Percentiles rank a stretch among this genome's conserved stretches.
Conservation (phyloP, 352 stramenopile species). For the Plasmopara muralis region DNA sequence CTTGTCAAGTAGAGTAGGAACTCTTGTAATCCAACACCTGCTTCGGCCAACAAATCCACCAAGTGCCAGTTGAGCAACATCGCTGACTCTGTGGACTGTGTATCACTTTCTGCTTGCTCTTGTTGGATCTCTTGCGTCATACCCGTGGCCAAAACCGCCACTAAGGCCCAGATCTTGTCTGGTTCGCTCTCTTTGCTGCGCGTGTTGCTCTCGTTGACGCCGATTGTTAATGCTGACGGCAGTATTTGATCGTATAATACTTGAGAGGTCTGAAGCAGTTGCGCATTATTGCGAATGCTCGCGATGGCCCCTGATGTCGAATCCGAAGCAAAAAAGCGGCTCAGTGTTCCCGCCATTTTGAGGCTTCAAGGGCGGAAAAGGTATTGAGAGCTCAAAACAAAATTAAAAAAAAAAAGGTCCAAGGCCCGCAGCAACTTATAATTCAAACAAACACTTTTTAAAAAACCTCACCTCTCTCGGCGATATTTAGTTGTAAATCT, state of each 20-base stretch:
- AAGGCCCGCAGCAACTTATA: neutral
- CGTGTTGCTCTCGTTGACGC: constrained; percentile 17
- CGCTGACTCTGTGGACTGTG: neutral
- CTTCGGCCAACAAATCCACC: constrained; percentile 35
- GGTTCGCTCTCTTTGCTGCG: constrained; percentile 18
- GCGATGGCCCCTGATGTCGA: constrained; percentile 15
- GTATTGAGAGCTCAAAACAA: neutral
- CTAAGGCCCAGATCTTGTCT: constrained; percentile 37
- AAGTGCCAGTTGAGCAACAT: constrained; percentile 24
- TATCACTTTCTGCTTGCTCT: constrained; percentile 12
- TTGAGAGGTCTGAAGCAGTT: constrained; percentile 28
- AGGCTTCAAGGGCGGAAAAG: neutral
- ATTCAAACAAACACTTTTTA: neutral
- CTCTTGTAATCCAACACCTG: constrained; percentile 46
- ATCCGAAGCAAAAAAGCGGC: constrained; percentile 16
- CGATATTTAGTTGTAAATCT: no score
- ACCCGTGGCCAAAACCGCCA: constrained; percentile 38
- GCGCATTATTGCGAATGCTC: constrained; percentile 16
- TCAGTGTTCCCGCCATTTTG: constrained; percentile 40
- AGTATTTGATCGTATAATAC: constrained; percentile 39
- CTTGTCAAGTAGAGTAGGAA: constrained; percentile 72
- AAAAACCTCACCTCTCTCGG: no score
- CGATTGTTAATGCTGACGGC: constrained; percentile 10
- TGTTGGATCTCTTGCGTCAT: constrained; percentile 38
- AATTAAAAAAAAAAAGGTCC: neutral